phyloP scores from a whole-genome alignment of 495 filamentous ascomycete genomes.

The Penicillium canariense region DNA sequence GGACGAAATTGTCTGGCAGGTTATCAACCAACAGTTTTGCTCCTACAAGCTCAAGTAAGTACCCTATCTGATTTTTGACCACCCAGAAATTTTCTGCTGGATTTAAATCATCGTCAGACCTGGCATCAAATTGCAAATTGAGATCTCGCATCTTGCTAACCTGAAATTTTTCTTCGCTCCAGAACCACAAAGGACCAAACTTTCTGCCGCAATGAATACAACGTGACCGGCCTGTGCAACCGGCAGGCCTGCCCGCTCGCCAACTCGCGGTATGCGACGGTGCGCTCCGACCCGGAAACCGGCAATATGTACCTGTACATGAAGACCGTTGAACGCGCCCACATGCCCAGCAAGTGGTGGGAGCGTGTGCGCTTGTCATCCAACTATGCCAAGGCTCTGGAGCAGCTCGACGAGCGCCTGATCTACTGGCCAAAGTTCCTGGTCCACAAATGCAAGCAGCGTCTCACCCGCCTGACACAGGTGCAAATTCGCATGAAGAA shows the following conservation, averaged over 20 bases:
- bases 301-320: constrained; percentile 93
- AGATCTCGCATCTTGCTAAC: constrained; percentile 6
- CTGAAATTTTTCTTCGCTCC: background rate
- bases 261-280: constrained; percentile 92
- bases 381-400: constrained; percentile 85
- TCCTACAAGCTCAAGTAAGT: constrained; percentile 91
- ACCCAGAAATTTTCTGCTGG: background rate
- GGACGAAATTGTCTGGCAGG: constrained; percentile 97
- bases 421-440: constrained; percentile 97
- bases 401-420: constrained; percentile 82
- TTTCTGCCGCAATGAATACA: constrained; percentile 97
- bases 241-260: constrained; percentile 92
- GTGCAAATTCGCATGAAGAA: constrained; percentile 82
- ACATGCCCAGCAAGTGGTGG: constrained; percentile 92
- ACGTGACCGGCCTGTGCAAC: constrained; percentile 92
- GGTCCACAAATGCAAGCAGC: constrained; percentile 96
- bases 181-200: constrained; percentile 88
- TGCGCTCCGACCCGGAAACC: constrained; percentile 77
- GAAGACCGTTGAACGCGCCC: constrained; percentile 89
- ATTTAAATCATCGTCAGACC: background rate
- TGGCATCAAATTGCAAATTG: constrained; percentile 3
- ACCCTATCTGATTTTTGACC: constrained; percentile 2
- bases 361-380: constrained; percentile 86
- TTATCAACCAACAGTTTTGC: constrained; percentile 95
- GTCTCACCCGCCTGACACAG: constrained; percentile 89